Percentiles rank a stretch among this genome's conserved stretches.
phyloP scores from a whole-genome alignment of 805 yeast species.

The Spathaspora boniae region DNA sequence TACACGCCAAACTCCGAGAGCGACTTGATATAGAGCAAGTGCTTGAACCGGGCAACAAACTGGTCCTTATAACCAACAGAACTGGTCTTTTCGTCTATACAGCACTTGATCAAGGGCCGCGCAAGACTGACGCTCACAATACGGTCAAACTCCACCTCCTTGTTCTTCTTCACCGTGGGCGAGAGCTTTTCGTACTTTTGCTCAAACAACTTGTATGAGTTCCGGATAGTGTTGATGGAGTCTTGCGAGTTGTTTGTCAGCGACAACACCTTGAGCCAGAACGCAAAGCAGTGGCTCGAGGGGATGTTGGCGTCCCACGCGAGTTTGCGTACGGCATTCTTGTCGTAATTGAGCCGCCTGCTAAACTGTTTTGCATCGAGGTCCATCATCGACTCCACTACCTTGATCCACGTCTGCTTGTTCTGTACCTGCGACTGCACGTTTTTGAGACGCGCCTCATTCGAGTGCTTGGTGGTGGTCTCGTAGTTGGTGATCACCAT shows the following conservation, averaged over 20 bases:
- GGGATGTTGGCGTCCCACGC: conserved; percentile 38
- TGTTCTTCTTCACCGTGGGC: conserved; percentile 23
- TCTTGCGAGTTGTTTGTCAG: conserved; percentile 11
- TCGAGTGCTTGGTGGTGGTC: conserved; percentile 19
- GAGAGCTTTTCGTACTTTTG: conserved; percentile 23
- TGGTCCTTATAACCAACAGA: conserved; percentile 9
- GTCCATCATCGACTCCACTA: conserved; percentile 1
- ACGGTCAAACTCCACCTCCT: conserved; percentile 32
- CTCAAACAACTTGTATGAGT: conserved; percentile 18
- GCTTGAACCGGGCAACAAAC: conserved; percentile 24
- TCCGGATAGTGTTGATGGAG: conserved; percentile 15
- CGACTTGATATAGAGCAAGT: conserved; percentile 34
- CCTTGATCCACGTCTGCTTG: conserved; percentile 27
- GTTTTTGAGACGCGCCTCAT: conserved; percentile 19
- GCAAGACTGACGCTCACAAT: conserved; percentile 20
- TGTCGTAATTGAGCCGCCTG: conserved; percentile 25
- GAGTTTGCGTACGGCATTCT: conserved; percentile 27
- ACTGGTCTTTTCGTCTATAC: neutral
- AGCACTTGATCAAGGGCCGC: conserved; percentile 29
- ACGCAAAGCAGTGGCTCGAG: conserved; percentile 15
- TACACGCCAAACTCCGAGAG: conserved; percentile 34
- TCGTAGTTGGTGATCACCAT: conserved; percentile 41
- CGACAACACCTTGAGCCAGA: conserved; percentile 22
- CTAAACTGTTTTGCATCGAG: conserved; percentile 17
- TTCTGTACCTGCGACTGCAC: conserved; percentile 12